Conservation (phyloP, 257 asterid species). For the Fraxinus americana region DNA sequence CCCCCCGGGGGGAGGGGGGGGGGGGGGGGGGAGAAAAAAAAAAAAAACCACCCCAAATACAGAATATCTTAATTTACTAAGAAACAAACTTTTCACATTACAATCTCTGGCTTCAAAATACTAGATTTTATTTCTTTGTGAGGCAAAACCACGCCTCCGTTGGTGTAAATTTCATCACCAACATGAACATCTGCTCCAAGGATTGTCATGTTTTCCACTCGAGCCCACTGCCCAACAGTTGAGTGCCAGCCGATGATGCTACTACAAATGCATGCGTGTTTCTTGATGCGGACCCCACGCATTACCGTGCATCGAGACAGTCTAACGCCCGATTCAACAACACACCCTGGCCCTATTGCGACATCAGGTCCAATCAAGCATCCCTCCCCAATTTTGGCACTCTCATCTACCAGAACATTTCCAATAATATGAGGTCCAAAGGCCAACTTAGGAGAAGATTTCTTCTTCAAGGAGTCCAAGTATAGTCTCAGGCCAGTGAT, state of each 20-base stretch:
- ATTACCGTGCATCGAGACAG: constrained; percentile 86
- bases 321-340: constrained; percentile 83
- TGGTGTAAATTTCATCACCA: constrained; percentile 79
- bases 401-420: constrained; percentile 75
- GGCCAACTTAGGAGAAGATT: constrained; percentile 62
- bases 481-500: constrained; percentile 77
- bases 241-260: constrained; percentile 98
- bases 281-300: constrained; percentile 89
- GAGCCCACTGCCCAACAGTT: constrained; percentile 90
- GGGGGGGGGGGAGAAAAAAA: not conserved
- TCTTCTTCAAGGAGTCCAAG: constrained; percentile 69
- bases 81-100: constrained; percentile 55
- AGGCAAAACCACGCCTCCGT: constrained; percentile 86
- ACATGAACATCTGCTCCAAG: constrained; percentile 90
- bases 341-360: constrained; percentile 87
- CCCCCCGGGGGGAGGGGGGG: too few relatives aligned
- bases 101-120: constrained; percentile 87
- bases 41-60: not conserved
- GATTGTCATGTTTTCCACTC: constrained; percentile 91
- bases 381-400: constrained; percentile 79
- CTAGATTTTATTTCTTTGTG: constrained; percentile 90
- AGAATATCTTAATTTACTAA: constrained; percentile 22
- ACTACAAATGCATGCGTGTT: constrained; percentile 73
- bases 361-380: constrained; percentile 92
- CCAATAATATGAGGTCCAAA: constrained; percentile 66